Evolutionary conservation across 306 rosid genomes (phyloP), one percentile per base, ranked within the genome.

Genomic region (Rosa multiflora): DNA sequence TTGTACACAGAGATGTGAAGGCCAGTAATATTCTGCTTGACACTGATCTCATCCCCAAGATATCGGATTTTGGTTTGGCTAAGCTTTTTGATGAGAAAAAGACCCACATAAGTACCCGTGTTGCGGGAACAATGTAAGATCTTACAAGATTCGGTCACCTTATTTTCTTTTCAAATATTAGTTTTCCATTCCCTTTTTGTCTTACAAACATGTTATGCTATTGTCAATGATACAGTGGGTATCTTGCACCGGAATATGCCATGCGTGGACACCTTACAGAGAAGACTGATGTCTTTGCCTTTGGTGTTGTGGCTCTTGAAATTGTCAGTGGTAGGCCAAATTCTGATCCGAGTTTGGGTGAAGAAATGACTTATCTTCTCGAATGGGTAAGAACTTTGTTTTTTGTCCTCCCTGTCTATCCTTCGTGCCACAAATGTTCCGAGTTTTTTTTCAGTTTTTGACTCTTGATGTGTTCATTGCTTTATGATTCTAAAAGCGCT

Each of bases 181-280:
- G 70, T 64, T 84, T 10, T 53, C 53, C 52, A 39, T 39, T 21
- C 21, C n/a, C 52, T 55, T 71, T 13, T 10, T n/a, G 51, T 73
- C 49, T 74, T 39, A 74, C 51, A 74, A 39, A 3, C 42, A 55
- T 74, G 76, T 40, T 40, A 55, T 53, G 67, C 10, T 35, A 49
- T 62, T 64, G 32, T 29, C 79, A 37, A 8, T 63, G 68, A 37
- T 90, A 71, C 55, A 94, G 97, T 43, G 98, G 94, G 69, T 94
- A 91, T 82, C 94, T 91, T 85, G 96, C 94, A 74, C 97, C 94
- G 13, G 94, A 94, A 74, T 94, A 89, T 59, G 96, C 98, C 68
- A 85, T 94, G 97, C 89, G 91, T 47, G 94, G 98, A 67, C 93
- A 87, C 86, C 93, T 94, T 10, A 94, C 94, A 5, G 94, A 90